Evolutionary conservation across 2,329 filamentous ascomycete species (phyloP).

Genomic region (Xylaria sp.): DNA sequence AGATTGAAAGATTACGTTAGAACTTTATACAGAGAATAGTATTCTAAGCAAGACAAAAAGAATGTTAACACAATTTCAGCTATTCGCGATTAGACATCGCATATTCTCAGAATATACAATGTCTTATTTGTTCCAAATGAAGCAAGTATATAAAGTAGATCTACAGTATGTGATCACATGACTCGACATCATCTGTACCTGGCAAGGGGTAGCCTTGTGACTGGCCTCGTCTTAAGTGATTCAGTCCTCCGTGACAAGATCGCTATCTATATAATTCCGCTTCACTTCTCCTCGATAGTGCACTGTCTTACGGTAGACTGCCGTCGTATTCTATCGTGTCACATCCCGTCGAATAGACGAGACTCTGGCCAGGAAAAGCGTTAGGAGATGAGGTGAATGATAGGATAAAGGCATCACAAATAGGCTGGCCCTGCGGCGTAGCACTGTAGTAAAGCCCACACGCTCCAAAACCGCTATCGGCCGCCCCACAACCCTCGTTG

Average conservation of each 20-base stretch:
- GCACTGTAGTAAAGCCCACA: constrained; percentile 40
- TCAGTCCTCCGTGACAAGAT: neutral
- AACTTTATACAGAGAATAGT: neutral
- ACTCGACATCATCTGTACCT: no score
- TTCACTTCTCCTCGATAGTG: neutral
- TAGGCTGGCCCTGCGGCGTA: constrained; percentile 23
- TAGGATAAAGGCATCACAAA: constrained; percentile 38
- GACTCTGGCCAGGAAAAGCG: constrained; percentile 37
- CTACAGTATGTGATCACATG: no score
- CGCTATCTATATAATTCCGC: neutral
- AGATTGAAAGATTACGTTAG: no score
- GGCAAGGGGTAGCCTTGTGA: no score
- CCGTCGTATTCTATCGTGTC: constrained; percentile 15
- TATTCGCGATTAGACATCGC: neutral
- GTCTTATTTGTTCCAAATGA: neutral
- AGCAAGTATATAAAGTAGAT: neutral
- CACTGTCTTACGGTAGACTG: neutral
- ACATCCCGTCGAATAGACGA: constrained; percentile 38
- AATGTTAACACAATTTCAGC: neutral
- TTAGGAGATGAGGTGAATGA: constrained; percentile 36
- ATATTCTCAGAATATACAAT: neutral
- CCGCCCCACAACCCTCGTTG: constrained; percentile 41
- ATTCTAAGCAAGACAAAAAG: neutral
- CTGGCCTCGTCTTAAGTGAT: no score
- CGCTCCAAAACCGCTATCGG: constrained; percentile 24